These are phyloP conservation scores for Posidonia oceanica DNA, from an alignment of 116 monocot genomes.

Conservation along the genomic window DNA sequence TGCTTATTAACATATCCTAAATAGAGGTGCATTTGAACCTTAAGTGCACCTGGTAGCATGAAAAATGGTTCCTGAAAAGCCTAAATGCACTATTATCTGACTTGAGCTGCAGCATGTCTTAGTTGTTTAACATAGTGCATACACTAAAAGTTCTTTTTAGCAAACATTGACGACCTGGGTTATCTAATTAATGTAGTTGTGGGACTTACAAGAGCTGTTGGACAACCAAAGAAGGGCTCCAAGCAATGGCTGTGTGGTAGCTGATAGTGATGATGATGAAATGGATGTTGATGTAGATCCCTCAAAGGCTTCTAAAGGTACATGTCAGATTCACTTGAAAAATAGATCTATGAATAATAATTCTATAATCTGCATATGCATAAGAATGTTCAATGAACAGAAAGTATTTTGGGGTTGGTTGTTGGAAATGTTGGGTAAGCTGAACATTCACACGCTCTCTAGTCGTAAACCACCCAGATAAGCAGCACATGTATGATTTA, in stretches of 20 bases:
- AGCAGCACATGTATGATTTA: too few species aligned
- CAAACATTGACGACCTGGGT: too few species aligned
- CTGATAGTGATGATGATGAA: constrained; percentile 18
- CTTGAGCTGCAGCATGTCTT: not conserved
- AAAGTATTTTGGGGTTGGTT: too few species aligned
- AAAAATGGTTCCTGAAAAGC: not conserved
- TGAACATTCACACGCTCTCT: too few species aligned
- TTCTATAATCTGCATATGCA: not conserved
- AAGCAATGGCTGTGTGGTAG: not conserved
- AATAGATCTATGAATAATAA: not conserved
- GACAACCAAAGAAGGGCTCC: not conserved
- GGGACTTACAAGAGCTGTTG: constrained; percentile 19
- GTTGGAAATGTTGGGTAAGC: too few species aligned
- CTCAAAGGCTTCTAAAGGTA: constrained; percentile 9
- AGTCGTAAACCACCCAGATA: too few species aligned
- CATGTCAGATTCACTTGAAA: not conserved
- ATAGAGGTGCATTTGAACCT: too few species aligned
- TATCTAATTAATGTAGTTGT: constrained; percentile 7
- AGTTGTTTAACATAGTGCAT: not conserved
- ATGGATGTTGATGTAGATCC: constrained; percentile 11
- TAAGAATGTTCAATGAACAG: not conserved
- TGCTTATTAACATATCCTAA: too few species aligned
- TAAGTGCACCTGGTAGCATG: not conserved
- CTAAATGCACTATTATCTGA: not conserved
- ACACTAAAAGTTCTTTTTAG: not conserved